Conservation (phyloP, 2,329 filamentous ascomycete genomes). For the Chaetomiaceae sp. region DNA sequence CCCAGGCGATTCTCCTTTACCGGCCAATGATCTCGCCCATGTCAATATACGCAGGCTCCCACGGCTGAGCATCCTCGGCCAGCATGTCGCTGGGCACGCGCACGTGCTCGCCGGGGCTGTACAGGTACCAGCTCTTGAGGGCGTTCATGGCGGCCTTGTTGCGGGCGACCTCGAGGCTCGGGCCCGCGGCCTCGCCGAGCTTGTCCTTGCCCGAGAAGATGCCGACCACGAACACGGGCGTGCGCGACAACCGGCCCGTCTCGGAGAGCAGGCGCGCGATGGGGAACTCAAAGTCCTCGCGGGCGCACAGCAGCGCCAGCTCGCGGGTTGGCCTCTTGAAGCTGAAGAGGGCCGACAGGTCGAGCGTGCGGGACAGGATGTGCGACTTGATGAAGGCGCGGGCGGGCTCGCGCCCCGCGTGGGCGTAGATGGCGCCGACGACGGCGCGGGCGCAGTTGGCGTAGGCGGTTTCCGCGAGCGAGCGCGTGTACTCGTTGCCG, state of each 20-base stretch:
- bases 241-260: constrained; percentile 78
- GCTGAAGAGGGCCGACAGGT: constrained; percentile 72
- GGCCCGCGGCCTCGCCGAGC: constrained; percentile 82
- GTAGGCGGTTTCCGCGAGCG: constrained; percentile 33
- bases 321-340: constrained; percentile 84
- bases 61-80: constrained; percentile 54
- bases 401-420: constrained; percentile 72
- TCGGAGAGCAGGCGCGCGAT: constrained; percentile 85
- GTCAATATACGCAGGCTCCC: constrained; percentile 66
- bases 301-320: constrained; percentile 73
- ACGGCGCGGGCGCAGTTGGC: constrained; percentile 78
- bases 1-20: constrained; percentile 3
- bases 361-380: constrained; percentile 73
- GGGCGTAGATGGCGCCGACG: constrained; percentile 78
- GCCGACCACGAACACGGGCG: constrained; percentile 89
- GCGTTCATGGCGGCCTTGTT: constrained; percentile 77
- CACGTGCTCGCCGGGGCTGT: constrained; percentile 67
- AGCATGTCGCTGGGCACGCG: constrained; percentile 68
- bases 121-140: constrained; percentile 93
- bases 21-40: constrained; percentile 62
- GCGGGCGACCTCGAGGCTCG: constrained; percentile 72
- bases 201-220: constrained; percentile 90
- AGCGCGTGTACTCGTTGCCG: constrained; percentile 26
- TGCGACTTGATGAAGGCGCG: constrained; percentile 81
- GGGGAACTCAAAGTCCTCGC: constrained; percentile 85